Conservation (phyloP, 306 rosid species). For the Malus sylvestris region DNA sequence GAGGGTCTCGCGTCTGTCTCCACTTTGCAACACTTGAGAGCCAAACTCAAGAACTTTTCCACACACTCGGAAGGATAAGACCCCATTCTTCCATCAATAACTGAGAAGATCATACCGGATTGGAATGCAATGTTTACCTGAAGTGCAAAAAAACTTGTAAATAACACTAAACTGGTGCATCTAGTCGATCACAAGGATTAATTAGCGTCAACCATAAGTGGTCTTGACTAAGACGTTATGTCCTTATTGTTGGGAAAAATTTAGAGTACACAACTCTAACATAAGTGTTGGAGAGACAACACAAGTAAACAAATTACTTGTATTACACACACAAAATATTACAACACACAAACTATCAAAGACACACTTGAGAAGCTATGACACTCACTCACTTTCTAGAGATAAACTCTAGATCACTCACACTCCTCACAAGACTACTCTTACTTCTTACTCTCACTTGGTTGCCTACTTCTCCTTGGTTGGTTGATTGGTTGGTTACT, state of each 20-base stretch:
- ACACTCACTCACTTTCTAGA: too few species aligned
- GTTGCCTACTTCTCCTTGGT: too few species aligned
- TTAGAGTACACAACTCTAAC: too few species aligned
- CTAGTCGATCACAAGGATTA: neutral
- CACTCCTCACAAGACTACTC: too few species aligned
- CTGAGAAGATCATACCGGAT: conserved; percentile 57
- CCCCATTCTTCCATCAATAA: conserved; percentile 69
- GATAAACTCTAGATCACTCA: too few species aligned
- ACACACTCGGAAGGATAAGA: conserved; percentile 70
- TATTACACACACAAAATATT: too few species aligned
- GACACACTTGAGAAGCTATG: too few species aligned
- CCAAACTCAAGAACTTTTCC: conserved; percentile 57
- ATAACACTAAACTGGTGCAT: neutral
- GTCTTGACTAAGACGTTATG: neutral
- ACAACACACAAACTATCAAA: too few species aligned
- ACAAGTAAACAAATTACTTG: too few species aligned
- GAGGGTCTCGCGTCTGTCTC: conserved; percentile 75
- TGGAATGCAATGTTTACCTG: conserved; percentile 64
- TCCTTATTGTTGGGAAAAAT: neutral
- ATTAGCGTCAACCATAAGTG: neutral
- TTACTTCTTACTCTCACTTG: too few species aligned
- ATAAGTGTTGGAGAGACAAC: too few species aligned
- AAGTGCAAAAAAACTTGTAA: neutral
- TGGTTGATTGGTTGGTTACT: too few species aligned
- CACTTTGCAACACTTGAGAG: conserved; percentile 62